Percentiles rank a stretch among this genome's conserved stretches.
Evolutionary conservation across 345 rosid species (phyloP).

Genomic region (Viola odorata): DNA sequence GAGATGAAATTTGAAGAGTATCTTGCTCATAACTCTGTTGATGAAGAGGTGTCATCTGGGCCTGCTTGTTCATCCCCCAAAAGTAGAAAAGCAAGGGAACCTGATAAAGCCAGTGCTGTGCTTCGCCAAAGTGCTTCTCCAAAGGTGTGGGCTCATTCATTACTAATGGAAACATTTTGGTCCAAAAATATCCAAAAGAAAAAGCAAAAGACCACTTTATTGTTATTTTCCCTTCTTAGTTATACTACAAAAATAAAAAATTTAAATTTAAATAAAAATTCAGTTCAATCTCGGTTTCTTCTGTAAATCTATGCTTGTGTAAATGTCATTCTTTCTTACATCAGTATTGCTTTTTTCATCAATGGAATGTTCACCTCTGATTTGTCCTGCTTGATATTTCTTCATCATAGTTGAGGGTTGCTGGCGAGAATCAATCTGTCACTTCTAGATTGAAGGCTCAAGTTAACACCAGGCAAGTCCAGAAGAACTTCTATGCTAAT

Average conservation of each 20-base stretch:
- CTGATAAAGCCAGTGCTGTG: slow-evolving; percentile 13
- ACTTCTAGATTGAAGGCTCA: slow-evolving; percentile 28
- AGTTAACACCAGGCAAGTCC: slow-evolving; percentile 13
- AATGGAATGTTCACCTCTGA: slow-evolving; percentile 1
- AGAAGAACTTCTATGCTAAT: slow-evolving; percentile 15
- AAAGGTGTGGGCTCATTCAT: slow-evolving; percentile 24
- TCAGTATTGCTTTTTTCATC: background rate
- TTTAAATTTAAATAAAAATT: background rate
- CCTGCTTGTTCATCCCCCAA: slow-evolving; percentile 10
- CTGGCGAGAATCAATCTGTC: slow-evolving; percentile 16
- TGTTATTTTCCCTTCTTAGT: background rate
- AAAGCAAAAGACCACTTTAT: background rate
- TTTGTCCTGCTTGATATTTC: background rate
- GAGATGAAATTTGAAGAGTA: slow-evolving; percentile 16
- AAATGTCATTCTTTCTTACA: too few species aligned
- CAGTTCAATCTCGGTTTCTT: background rate
- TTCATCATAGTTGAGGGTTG: slow-evolving; percentile 21
- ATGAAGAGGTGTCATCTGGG: slow-evolving; percentile 13
- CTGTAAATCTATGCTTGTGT: background rate
- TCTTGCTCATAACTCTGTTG: slow-evolving; percentile 13
- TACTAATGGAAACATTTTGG: background rate
- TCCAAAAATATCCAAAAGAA: too few species aligned
- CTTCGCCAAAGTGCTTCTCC: slow-evolving; percentile 19
- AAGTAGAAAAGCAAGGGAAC: slow-evolving; percentile 9
- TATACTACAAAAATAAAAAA: too few species aligned